Percentiles rank a stretch among this genome's conserved stretches.
These are phyloP conservation scores for Globisporangium paroecandrum DNA, from an alignment of 352 stramenopile species.

Conservation along the genomic window DNA sequence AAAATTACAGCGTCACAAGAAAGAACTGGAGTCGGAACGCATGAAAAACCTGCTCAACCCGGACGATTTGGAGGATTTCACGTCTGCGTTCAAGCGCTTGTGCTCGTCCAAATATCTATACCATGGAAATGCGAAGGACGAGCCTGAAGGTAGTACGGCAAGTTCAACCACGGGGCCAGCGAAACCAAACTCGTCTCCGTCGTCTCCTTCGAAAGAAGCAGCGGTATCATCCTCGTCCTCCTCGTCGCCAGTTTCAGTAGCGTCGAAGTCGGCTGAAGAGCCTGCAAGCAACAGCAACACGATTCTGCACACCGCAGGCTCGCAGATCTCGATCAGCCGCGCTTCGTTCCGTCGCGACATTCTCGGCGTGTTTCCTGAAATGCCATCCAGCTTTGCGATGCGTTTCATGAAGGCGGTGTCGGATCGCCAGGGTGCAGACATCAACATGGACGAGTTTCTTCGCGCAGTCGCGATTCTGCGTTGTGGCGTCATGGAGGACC, in stretches of 20 bases:
- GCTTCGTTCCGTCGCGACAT: slow-evolving; percentile 84
- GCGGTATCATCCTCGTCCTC: slow-evolving; percentile 37
- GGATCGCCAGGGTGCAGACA: slow-evolving; percentile 76
- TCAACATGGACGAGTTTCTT: slow-evolving; percentile 89
- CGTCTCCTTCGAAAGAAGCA: slow-evolving; percentile 20
- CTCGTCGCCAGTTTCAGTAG: slow-evolving; percentile 20
- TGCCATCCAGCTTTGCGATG: slow-evolving; percentile 88
- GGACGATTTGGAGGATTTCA: slow-evolving; percentile 65
- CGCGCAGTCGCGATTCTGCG: slow-evolving; percentile 73
- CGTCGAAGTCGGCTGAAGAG: slow-evolving; percentile 39
- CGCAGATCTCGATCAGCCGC: slow-evolving; percentile 78
- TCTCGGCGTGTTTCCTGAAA: slow-evolving; percentile 85
- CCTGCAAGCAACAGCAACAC: slow-evolving; percentile 28
- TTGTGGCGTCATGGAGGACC: slow-evolving; percentile 70
- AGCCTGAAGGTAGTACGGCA: slow-evolving; percentile 20
- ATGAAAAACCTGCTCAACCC: slow-evolving; percentile 84
- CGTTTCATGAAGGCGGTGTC: slow-evolving; percentile 87
- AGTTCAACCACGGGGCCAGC: slow-evolving; percentile 15
- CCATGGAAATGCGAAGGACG: slow-evolving; percentile 46
- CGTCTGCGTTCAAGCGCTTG: slow-evolving; percentile 70
- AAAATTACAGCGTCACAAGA: slow-evolving; percentile 82
- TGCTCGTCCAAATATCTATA: slow-evolving; percentile 86
- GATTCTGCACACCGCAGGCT: slow-evolving; percentile 67
- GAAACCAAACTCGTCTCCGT: slow-evolving; percentile 23
- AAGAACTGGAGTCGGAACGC: slow-evolving; percentile 80